Percentiles rank a stretch among this genome's conserved stretches.
phyloP scores from a whole-genome alignment of 2,329 filamentous ascomycete genomes.

The Sporothrix curviconia region DNA sequence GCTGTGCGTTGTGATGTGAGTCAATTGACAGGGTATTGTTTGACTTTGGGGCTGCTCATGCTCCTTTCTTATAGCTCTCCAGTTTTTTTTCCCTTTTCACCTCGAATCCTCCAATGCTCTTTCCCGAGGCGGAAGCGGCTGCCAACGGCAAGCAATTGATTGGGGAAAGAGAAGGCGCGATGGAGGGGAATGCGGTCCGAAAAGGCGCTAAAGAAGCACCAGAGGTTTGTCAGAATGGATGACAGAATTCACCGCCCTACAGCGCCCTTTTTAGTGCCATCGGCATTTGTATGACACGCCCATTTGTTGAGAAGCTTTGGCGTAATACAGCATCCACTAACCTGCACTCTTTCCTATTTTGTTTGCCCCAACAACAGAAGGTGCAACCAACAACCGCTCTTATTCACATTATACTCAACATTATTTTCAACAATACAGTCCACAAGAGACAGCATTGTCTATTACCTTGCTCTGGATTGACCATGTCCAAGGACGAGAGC shows the following conservation, averaged over 20 bases:
- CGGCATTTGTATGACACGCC: background rate
- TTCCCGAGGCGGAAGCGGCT: background rate
- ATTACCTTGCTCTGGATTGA: background rate
- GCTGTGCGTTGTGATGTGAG: background rate
- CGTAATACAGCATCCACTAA: background rate
- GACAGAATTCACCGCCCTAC: conserved; percentile 2
- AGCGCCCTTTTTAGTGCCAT: background rate
- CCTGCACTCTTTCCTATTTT: background rate
- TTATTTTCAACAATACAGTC: background rate
- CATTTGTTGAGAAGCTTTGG: conserved; percentile 1
- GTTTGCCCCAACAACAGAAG: background rate
- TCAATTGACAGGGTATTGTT: background rate
- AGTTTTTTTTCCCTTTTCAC: background rate
- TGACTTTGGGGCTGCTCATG: background rate
- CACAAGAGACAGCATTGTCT: background rate
- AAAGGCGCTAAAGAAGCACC: background rate
- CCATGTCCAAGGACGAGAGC: conserved; percentile 53
- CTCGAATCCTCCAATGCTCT: background rate
- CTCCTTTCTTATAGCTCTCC: background rate
- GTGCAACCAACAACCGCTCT: background rate
- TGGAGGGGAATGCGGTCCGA: background rate
- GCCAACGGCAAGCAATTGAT: conserved; percentile 3
- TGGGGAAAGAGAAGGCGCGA: background rate
- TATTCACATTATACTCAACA: background rate
- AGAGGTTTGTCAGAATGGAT: background rate